phyloP scores from a whole-genome alignment of 768 basidiomycete genomes.

The Boletales sp. region DNA sequence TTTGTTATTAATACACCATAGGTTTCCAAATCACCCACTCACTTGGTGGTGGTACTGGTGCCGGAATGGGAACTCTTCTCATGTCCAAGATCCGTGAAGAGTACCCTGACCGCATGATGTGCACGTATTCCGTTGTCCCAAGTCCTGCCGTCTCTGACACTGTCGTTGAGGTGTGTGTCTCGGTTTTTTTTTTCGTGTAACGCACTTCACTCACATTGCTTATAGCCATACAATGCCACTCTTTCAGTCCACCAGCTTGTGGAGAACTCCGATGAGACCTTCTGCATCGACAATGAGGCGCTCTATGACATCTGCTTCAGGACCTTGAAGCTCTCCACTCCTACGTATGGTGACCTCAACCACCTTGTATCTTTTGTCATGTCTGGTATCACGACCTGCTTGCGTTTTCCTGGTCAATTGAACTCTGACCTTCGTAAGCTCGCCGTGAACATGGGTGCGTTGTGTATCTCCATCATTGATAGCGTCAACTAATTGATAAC shows the following conservation, averaged over 20 bases:
- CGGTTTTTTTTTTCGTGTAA: background rate
- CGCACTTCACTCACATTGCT: background rate
- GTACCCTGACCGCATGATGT: slow-evolving; percentile 99
- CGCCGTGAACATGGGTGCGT: slow-evolving; percentile 97
- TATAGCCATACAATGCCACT: slow-evolving; percentile 94
- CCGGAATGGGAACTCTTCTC: slow-evolving; percentile 98
- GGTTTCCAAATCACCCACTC: slow-evolving; percentile 99
- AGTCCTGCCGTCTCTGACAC: slow-evolving; percentile 98
- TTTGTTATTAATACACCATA: slow-evolving; percentile 25
- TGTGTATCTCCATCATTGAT: background rate
- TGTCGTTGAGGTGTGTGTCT: slow-evolving; percentile 76
- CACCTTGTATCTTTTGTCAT: slow-evolving; percentile 97
- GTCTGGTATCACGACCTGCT: slow-evolving; percentile 97
- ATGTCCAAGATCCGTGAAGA: slow-evolving; percentile 99
- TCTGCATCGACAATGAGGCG: slow-evolving; percentile 99
- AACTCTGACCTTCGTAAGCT: slow-evolving; percentile 98
- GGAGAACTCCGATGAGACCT: slow-evolving; percentile 99
- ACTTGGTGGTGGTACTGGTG: slow-evolving; percentile 97
- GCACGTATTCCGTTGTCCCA: slow-evolving; percentile 98
- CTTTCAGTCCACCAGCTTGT: slow-evolving; percentile 98
- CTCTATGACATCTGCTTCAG: slow-evolving; percentile 99
- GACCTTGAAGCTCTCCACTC: slow-evolving; percentile 92
- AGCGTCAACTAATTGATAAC: slow-evolving; percentile 1
- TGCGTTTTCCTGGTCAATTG: slow-evolving; percentile 99
- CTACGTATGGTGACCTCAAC: slow-evolving; percentile 97